Evolutionary conservation across 129 eudicot genomes (phyloP).

Genomic region (Cynara cardunculus): DNA sequence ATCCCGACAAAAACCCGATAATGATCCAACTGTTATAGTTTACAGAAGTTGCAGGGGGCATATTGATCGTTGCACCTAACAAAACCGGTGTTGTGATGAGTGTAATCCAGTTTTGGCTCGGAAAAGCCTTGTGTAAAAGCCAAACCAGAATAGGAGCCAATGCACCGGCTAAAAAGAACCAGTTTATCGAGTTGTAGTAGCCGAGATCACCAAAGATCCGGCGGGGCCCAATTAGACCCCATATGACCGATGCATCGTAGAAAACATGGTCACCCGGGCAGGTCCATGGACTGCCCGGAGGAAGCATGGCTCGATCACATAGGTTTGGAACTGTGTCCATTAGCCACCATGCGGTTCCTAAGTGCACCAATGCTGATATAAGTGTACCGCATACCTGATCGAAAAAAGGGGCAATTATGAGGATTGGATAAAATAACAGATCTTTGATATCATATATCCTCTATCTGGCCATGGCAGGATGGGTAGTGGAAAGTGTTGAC

Average conservation of each 20-base stretch:
- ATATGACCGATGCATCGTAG: slow-evolving; percentile 86
- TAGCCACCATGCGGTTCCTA: slow-evolving; percentile 89
- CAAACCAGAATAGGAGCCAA: slow-evolving; percentile 70
- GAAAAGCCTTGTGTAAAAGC: slow-evolving; percentile 66
- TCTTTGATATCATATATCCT: neutral
- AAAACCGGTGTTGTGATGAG: slow-evolving; percentile 54
- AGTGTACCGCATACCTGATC: slow-evolving; percentile 65
- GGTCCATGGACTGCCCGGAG: slow-evolving; percentile 82
- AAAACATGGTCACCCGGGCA: slow-evolving; percentile 87
- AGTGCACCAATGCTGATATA: slow-evolving; percentile 61
- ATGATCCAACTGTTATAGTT: slow-evolving; percentile 87
- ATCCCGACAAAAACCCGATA: slow-evolving; percentile 78
- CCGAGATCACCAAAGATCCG: slow-evolving; percentile 80
- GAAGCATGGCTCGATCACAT: slow-evolving; percentile 55
- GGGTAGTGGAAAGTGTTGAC: neutral
- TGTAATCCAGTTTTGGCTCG: slow-evolving; percentile 57
- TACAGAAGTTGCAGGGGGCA: slow-evolving; percentile 94
- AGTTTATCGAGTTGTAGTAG: slow-evolving; percentile 67
- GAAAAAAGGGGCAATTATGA: neutral
- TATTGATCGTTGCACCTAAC: slow-evolving; percentile 55
- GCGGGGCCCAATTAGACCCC: slow-evolving; percentile 87
- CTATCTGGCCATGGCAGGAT: neutral
- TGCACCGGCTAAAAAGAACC: slow-evolving; percentile 80
- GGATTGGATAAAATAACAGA: neutral
- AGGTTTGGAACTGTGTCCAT: slow-evolving; percentile 64